phyloP scores from a whole-genome alignment of 1,284 basidiomycete species.

The Irpex lacteus region DNA sequence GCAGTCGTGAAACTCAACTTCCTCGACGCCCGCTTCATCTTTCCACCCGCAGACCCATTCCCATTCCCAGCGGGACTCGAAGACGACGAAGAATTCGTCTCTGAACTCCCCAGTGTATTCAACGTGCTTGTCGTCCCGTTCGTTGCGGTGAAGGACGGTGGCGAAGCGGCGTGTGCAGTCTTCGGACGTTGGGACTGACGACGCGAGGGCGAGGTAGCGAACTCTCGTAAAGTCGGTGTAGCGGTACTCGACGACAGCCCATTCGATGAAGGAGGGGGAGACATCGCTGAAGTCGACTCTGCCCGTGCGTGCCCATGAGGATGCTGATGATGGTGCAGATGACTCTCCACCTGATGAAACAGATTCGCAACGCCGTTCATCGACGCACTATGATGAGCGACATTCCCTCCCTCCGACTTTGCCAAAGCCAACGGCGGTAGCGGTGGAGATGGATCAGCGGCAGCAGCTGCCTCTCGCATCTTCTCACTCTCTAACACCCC shows the following conservation, averaged over 20 bases:
- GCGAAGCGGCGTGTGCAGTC: no score
- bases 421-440: background rate
- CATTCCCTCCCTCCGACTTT: background rate
- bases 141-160: background rate
- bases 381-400: background rate
- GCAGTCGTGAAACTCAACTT: constrained; percentile 69
- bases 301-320: no score
- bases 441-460: background rate
- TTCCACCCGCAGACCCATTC: background rate
- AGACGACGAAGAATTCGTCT: background rate
- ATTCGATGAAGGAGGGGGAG: no score
- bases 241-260: no score
- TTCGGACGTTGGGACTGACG: no score
- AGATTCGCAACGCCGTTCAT: background rate
- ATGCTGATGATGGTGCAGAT: no score
- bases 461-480: background rate
- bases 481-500: background rate
- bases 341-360: no score
- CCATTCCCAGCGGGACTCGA: background rate
- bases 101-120: background rate
- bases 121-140: background rate
- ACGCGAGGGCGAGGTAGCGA: no score
- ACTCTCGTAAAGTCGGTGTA: no score
- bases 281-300: no score
- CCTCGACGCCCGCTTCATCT: constrained; percentile 45